phyloP scores from a whole-genome alignment of 768 basidiomycete genomes.

The Boletales sp. region DNA sequence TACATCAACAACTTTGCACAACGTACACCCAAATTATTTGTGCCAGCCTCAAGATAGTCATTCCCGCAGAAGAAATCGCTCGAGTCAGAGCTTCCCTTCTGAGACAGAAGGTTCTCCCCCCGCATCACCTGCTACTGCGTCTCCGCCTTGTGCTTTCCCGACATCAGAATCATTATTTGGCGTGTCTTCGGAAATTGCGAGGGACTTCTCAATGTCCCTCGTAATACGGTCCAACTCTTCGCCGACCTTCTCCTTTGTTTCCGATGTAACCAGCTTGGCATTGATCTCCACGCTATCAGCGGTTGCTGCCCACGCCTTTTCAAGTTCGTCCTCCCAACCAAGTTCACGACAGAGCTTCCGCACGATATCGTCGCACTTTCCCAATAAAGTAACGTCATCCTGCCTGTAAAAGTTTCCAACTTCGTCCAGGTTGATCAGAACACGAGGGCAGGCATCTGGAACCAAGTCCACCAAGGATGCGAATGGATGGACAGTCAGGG shows the following conservation, averaged over 20 bases:
- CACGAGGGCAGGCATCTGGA: conserved; percentile 58
- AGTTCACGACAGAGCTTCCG: conserved; percentile 59
- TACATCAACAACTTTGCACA: too few relatives aligned
- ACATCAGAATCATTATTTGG: neutral
- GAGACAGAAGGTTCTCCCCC: neutral
- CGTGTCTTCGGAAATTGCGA: conserved; percentile 14
- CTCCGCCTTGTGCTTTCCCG: neutral
- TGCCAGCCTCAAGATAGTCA: too few relatives aligned
- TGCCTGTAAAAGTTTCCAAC: conserved; percentile 65
- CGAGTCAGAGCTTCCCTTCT: conserved; percentile 3
- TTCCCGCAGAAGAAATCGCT: neutral
- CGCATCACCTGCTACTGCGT: neutral
- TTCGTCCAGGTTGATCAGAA: conserved; percentile 84
- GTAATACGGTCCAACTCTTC: conserved; percentile 28
- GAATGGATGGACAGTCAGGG: conserved; percentile 83
- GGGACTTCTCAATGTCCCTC: conserved; percentile 18
- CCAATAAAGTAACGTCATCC: conserved; percentile 63
- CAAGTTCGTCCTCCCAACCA: conserved; percentile 70
- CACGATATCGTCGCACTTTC: conserved; percentile 70
- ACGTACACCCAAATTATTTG: too few relatives aligned
- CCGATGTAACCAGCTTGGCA: conserved; percentile 1
- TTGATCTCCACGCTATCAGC: conserved; percentile 23
- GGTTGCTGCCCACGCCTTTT: conserved; percentile 53
- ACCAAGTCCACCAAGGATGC: conserved; percentile 68
- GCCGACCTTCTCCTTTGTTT: conserved; percentile 4